Percentiles rank a stretch among this genome's conserved stretches.
phyloP scores from a whole-genome alignment of 1,284 basidiomycete genomes.

The Puccinia coronata region DNA sequence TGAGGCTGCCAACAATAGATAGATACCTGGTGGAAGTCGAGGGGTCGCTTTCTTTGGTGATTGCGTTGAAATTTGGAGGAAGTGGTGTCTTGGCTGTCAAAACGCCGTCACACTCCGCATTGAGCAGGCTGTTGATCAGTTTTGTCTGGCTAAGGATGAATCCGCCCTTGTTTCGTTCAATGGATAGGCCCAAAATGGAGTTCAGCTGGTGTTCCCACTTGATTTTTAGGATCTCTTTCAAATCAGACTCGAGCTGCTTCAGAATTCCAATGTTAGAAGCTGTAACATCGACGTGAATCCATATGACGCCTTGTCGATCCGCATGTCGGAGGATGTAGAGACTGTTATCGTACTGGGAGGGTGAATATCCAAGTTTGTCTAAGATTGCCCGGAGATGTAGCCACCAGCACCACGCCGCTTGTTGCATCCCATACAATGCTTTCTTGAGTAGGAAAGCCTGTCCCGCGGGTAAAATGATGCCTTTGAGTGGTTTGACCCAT shows the following conservation, averaged over 20 bases:
- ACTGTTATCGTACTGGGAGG: neutral
- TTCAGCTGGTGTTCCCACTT: constrained; percentile 5
- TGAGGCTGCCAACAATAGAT: neutral
- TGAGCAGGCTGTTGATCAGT: neutral
- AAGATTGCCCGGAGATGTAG: neutral
- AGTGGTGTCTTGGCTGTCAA: neutral
- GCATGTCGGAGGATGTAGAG: neutral
- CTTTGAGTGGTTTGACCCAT: neutral
- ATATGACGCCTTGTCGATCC: neutral
- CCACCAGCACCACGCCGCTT: constrained; percentile 13
- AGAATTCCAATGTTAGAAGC: neutral
- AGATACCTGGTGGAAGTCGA: neutral
- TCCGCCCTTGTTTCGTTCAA: neutral
- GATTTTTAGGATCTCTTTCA: constrained; percentile 6
- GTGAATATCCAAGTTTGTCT: neutral
- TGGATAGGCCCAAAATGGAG: neutral
- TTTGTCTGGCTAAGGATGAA: neutral
- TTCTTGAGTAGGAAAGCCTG: neutral
- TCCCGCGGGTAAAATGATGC: neutral
- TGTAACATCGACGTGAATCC: constrained; percentile 16
- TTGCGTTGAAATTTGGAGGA: neutral
- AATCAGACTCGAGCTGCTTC: neutral
- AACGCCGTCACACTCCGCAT: neutral
- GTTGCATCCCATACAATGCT: neutral
- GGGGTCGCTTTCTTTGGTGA: neutral